phyloP scores from a whole-genome alignment of 768 basidiomycete species.

The Suillus brevipes region DNA sequence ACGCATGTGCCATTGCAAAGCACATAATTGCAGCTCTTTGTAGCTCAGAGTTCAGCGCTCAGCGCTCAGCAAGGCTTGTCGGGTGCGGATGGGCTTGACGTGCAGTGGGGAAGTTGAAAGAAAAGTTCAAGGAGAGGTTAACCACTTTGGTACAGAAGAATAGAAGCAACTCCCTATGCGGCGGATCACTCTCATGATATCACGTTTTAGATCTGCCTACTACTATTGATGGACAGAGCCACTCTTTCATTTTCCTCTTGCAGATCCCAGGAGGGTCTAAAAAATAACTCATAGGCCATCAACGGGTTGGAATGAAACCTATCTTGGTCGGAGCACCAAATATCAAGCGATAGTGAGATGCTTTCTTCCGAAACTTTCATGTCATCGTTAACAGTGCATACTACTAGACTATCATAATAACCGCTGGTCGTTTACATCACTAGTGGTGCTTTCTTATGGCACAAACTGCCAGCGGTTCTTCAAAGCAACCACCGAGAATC shows the following conservation, averaged over 20 bases:
- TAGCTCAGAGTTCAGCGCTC: too few species aligned
- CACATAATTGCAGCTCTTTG: too few species aligned
- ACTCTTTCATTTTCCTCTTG: neutral
- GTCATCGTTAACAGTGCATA: slow-evolving; percentile 5
- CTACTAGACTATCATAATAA: slow-evolving; percentile 10
- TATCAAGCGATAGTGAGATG: neutral
- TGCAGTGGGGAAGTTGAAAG: too few species aligned
- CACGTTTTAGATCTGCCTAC: neutral
- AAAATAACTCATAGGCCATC: neutral
- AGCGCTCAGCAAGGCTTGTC: too few species aligned
- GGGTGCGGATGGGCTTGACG: too few species aligned
- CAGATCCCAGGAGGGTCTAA: neutral
- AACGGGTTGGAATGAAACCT: neutral
- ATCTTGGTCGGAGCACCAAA: neutral
- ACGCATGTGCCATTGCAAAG: too few species aligned
- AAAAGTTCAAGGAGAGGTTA: too few species aligned
- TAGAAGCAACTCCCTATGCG: neutral
- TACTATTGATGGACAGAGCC: neutral
- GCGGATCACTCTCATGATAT: neutral
- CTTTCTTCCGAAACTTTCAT: slow-evolving; percentile 3
- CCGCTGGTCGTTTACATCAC: slow-evolving; percentile 16
- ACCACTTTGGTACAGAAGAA: neutral
- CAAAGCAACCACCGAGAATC: slow-evolving; percentile 23
- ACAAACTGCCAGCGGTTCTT: slow-evolving; percentile 15
- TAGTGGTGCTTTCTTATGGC: slow-evolving; percentile 21